Evolutionary conservation across 805 yeast genomes (phyloP).

Genomic region (Ogataea salicorniae): DNA sequence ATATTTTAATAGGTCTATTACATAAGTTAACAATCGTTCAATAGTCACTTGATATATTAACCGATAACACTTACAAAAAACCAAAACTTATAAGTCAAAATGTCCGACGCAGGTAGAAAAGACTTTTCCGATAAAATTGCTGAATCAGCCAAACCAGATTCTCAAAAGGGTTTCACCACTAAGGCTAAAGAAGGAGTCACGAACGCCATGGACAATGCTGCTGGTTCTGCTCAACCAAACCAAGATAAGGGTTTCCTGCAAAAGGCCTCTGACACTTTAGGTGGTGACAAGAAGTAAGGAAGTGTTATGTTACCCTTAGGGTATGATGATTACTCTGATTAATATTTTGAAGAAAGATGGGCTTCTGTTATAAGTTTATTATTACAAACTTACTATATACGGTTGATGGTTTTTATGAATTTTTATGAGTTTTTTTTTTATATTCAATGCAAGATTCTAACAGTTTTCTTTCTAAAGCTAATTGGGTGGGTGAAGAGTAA

Average conservation of each 20-base stretch:
- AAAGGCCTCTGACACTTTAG: conserved; percentile 56
- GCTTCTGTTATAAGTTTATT: not conserved
- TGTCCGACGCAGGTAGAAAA: conserved; percentile 59
- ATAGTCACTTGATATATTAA: too few species aligned
- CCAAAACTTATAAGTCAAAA: not conserved
- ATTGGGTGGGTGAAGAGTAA: too few species aligned
- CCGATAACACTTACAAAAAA: not conserved
- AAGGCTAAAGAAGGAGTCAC: conserved; percentile 69
- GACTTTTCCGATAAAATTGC: conserved; percentile 60
- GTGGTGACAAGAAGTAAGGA: conserved; percentile 46
- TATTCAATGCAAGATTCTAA: too few species aligned
- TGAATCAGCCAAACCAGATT: conserved; percentile 67
- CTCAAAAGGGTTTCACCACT: conserved; percentile 58
- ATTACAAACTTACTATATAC: too few species aligned
- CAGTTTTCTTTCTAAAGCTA: too few species aligned
- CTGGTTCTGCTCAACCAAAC: conserved; percentile 57
- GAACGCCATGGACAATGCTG: conserved; percentile 60
- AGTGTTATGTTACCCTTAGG: not conserved
- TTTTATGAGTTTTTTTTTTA: too few species aligned
- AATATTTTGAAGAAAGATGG: too few species aligned
- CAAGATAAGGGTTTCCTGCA: conserved; percentile 65
- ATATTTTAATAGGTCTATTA: too few species aligned
- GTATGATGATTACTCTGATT: too few species aligned
- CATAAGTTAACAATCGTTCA: too few species aligned
- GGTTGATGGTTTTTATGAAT: too few species aligned